phyloP scores from a whole-genome alignment of 2,329 filamentous ascomycete species.

The Furcasterigmium sp. region DNA sequence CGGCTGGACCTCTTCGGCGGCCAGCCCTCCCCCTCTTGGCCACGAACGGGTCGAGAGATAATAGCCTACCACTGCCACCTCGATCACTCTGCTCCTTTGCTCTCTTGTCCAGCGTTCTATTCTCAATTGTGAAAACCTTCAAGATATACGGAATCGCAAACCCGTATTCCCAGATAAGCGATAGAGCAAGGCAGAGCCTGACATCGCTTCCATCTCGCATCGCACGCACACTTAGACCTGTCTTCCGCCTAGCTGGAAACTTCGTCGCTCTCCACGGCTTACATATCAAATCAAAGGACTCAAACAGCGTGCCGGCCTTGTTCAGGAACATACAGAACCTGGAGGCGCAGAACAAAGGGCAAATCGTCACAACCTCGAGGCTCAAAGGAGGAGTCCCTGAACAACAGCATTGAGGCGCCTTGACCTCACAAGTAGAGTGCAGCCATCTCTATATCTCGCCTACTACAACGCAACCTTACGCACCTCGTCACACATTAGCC shows the following conservation, averaged over 20 bases:
- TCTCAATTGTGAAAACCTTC: too few relatives aligned
- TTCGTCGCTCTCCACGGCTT: background rate
- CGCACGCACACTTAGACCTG: background rate
- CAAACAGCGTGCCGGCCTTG: too few relatives aligned
- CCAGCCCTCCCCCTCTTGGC: background rate
- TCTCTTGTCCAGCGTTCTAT: constrained; percentile 1
- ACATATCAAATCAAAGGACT: too few relatives aligned
- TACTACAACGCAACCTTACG: background rate
- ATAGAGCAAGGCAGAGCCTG: background rate
- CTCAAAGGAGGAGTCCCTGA: background rate
- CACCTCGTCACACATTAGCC: constrained; percentile 8
- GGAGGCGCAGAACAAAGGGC: background rate
- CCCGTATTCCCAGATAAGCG: background rate
- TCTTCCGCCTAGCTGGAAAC: background rate
- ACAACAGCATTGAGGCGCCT: background rate
- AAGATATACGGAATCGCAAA: too few relatives aligned
- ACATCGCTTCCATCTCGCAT: background rate
- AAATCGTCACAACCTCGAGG: background rate
- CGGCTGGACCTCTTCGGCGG: constrained; percentile 5
- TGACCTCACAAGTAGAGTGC: too few relatives aligned
- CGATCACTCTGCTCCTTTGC: background rate
- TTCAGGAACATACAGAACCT: background rate
- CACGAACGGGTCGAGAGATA: constrained; percentile 5
- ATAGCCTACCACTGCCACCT: constrained; percentile 3
- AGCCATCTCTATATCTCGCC: background rate